Conservation (phyloP, 108 stramenopile genomes). For the Nitzschia sp. region DNA sequence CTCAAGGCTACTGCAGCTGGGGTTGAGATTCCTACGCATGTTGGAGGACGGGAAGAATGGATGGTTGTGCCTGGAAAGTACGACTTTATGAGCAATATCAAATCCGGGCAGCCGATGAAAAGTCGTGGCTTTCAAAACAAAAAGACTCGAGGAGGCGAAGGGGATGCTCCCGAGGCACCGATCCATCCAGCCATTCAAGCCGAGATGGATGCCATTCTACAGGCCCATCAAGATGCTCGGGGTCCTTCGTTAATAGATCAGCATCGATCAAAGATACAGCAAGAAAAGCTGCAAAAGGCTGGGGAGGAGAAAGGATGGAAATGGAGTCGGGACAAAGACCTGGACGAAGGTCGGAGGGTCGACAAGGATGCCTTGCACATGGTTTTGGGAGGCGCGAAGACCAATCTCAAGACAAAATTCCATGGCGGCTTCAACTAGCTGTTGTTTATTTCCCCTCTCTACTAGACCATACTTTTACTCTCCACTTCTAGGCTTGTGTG, state of each 20-base stretch:
- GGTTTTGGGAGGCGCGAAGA: constrained; percentile 74
- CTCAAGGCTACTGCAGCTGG: constrained; percentile 30
- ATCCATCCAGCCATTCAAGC: constrained; percentile 70
- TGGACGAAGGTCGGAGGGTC: constrained; percentile 82
- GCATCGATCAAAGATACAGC: constrained; percentile 51
- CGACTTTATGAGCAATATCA: constrained; percentile 77
- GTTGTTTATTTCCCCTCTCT: too few relatives aligned
- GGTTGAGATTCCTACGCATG: constrained; percentile 1
- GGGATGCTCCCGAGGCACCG: constrained; percentile 15
- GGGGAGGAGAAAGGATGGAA: constrained; percentile 49
- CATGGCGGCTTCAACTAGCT: constrained; percentile 51
- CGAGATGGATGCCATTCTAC: constrained; percentile 75
- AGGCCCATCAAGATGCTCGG: constrained; percentile 69
- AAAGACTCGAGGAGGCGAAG: constrained; percentile 35
- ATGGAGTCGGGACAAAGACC: constrained; percentile 76
- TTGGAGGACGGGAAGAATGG: constrained; percentile 80
- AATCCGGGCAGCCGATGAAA: constrained; percentile 46
- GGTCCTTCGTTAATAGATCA: constrained; percentile 76
- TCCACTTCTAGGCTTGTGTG: too few relatives aligned
- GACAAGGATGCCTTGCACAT: constrained; percentile 81
- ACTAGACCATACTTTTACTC: too few relatives aligned
- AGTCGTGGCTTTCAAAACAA: constrained; percentile 62
- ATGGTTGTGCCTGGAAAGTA: constrained; percentile 86
- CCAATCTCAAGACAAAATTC: constrained; percentile 75
- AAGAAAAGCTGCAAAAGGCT: constrained; percentile 41